Evolutionary conservation across 345 rosid species (phyloP).

Genomic region (Melaleuca alternifolia): DNA sequence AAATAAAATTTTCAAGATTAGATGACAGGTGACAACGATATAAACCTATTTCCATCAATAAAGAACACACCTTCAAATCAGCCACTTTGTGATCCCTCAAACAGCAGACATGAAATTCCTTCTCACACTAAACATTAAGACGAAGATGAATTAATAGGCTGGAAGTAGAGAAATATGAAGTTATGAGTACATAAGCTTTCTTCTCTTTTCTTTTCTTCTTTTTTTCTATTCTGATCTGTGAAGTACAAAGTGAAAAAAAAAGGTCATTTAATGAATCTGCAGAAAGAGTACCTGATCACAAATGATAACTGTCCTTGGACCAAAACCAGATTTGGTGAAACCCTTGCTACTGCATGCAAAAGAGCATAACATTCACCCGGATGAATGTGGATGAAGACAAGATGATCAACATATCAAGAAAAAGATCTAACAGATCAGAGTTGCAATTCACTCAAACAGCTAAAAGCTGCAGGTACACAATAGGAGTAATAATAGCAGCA

Average conservation of each 20-base stretch:
- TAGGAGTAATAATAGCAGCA: neutral
- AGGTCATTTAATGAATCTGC: neutral
- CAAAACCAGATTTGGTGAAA: conserved; percentile 59
- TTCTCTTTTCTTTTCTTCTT: neutral
- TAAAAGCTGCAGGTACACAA: neutral
- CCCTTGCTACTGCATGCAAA: conserved; percentile 51
- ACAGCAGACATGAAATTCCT: conserved; percentile 93
- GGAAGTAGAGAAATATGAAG: neutral
- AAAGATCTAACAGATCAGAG: neutral
- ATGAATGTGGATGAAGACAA: neutral
- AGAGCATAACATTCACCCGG: neutral
- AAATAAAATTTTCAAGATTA: neutral
- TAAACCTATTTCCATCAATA: neutral
- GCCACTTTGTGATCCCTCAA: conserved; percentile 66
- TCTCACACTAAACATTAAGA: conserved; percentile 61
- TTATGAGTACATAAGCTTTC: neutral
- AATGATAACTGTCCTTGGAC: conserved; percentile 75
- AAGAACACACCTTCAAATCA: conserved; percentile 57
- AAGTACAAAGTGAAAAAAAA: neutral
- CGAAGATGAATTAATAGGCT: neutral
- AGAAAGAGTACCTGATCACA: conserved; percentile 72
- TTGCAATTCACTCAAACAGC: neutral
- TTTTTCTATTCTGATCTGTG: neutral
- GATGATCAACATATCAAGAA: neutral
- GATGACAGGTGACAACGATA: neutral